Conservation (phyloP, 345 rosid genomes). For the Combretum micranthum region DNA sequence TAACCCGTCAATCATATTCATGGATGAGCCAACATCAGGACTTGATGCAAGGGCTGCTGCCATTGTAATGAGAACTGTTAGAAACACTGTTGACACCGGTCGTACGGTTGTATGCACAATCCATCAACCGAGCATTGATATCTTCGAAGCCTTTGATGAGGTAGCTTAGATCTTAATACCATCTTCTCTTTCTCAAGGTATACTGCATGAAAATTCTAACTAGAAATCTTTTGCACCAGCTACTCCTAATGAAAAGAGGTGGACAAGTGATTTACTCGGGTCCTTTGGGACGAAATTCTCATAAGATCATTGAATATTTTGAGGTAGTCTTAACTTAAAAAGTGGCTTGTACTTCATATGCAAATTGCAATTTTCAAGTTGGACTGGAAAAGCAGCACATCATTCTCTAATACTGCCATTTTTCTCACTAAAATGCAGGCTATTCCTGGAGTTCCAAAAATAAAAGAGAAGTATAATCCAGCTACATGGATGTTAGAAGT, state of each 20-base stretch:
- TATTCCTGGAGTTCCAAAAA: conserved; percentile 37
- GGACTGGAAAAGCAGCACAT: background rate
- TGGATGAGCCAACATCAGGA: conserved; percentile 57
- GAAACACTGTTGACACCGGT: conserved; percentile 49
- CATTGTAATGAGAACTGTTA: conserved; percentile 50
- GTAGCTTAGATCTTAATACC: conserved; percentile 1
- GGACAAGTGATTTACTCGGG: conserved; percentile 46
- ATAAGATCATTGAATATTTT: conserved; percentile 42
- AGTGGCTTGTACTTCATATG: background rate
- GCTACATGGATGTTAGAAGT: conserved; percentile 60
- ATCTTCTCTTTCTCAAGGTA: background rate
- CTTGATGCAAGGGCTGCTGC: conserved; percentile 60
- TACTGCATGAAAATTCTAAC: background rate
- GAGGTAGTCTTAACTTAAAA: conserved; percentile 21
- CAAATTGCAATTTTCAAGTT: background rate
- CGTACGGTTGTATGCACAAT: conserved; percentile 58
- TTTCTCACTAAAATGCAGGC: conserved; percentile 17
- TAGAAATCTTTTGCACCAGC: conserved; percentile 11
- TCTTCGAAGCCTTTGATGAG: conserved; percentile 58
- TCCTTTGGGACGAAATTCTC: conserved; percentile 39
- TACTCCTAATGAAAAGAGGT: conserved; percentile 50
- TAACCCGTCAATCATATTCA: conserved; percentile 54
- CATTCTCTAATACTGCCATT: background rate
- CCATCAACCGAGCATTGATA: conserved; percentile 55
- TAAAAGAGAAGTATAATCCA: conserved; percentile 42